Conservation (phyloP, 257 asterid genomes). For the Nyctanthes arbortristis region DNA sequence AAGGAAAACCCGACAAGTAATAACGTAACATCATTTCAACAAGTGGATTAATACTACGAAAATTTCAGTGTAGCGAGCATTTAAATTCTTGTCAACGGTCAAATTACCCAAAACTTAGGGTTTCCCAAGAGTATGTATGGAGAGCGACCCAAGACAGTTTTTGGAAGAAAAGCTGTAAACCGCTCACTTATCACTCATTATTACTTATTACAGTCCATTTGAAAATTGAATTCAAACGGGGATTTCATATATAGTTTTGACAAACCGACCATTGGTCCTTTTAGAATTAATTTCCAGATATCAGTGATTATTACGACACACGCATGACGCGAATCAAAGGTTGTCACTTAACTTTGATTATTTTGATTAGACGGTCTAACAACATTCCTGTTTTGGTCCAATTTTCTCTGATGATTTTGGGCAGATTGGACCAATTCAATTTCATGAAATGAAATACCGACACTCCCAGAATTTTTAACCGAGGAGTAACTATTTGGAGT, state of each 20-base stretch:
- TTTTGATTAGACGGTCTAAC: background rate
- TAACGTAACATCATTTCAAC: too few species aligned
- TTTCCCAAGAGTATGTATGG: conserved; percentile 19
- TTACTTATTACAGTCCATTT: conserved; percentile 13
- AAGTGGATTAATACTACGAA: background rate
- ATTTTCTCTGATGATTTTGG: background rate
- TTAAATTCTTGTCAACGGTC: conserved; percentile 25
- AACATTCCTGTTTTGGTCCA: background rate
- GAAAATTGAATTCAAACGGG: conserved; percentile 28
- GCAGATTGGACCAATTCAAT: background rate
- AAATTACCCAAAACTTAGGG: conserved; percentile 39
- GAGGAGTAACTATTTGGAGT: too few species aligned
- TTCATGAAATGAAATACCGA: too few species aligned
- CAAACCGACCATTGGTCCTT: conserved; percentile 62
- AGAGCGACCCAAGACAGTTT: conserved; percentile 11
- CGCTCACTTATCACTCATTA: conserved; percentile 18
- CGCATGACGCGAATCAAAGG: conserved; percentile 12
- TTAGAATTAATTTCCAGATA: conserved; percentile 24
- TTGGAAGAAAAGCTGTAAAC: background rate
- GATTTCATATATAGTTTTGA: conserved; percentile 24
- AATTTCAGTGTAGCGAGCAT: conserved; percentile 17
- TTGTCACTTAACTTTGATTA: background rate
- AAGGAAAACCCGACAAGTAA: too few species aligned
- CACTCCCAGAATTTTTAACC: too few species aligned
- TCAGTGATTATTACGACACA: conserved; percentile 24